Conservation (phyloP, 208 protist species). For the Spongospora subterranea region DNA sequence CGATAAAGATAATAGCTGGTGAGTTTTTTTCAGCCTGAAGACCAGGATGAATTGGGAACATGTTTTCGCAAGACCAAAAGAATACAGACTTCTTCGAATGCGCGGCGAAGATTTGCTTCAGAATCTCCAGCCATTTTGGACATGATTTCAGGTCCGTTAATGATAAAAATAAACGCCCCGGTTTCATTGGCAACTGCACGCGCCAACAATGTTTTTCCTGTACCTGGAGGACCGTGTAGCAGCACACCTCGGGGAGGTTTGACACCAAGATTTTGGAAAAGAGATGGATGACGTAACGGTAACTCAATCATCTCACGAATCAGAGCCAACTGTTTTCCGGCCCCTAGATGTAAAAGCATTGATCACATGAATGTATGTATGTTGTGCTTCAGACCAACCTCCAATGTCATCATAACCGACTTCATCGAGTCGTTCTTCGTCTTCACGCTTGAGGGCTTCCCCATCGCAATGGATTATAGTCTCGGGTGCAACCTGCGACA, state of each 20-base stretch:
- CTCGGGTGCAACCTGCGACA: conserved; percentile 86
- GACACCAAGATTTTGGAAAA: conserved; percentile 76
- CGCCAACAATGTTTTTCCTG: conserved; percentile 99
- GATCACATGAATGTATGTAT: conserved; percentile 49
- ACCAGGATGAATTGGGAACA: conserved; percentile 56
- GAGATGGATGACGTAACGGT: conserved; percentile 94
- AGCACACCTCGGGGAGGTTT: conserved; percentile 91
- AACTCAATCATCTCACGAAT: conserved; percentile 97
- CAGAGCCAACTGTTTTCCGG: neutral
- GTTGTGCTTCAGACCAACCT: conserved; percentile 87
- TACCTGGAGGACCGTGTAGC: conserved; percentile 98
- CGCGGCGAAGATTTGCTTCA: conserved; percentile 98
- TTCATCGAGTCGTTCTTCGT: conserved; percentile 92
- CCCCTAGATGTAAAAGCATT: conserved; percentile 51
- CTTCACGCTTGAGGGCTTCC: conserved; percentile 98
- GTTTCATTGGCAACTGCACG: conserved; percentile 99
- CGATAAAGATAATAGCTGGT: conserved; percentile 99
- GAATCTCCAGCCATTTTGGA: conserved; percentile 99
- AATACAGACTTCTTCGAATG: conserved; percentile 94
- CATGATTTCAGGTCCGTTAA: conserved; percentile 99
- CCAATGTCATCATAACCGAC: conserved; percentile 98
- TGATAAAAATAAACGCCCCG: conserved; percentile 99
- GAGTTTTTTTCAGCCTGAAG: conserved; percentile 84
- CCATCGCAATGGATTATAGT: conserved; percentile 99
- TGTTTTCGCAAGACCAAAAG: conserved; percentile 82